Evolutionary conservation across 371 early-diverging fungal genomes (phyloP), one percentile per base, ranked within the genome.

Genomic region (Rhizopus sp.): DNA sequence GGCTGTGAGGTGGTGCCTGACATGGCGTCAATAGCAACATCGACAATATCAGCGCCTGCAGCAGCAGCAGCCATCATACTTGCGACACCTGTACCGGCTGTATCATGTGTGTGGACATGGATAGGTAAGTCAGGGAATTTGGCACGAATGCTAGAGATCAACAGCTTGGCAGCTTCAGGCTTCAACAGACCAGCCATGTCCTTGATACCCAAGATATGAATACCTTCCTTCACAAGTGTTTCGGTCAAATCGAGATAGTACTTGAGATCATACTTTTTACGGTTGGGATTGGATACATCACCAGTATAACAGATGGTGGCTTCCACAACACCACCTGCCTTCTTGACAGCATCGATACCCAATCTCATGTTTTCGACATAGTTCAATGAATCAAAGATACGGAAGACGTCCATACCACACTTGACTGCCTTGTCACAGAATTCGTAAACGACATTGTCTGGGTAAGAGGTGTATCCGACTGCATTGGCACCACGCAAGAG

Each of bases 171-270:
- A 7, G 95, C 94, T 16, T 83, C 75, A 12, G 97, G 97, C 77
- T 94, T 95, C 57, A 97, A 82, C 23, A 97, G 80, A 56, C 96
- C 97, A 50, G 97, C 97, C 97, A 97, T 97, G 66, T 97, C 97
- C 80, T 97, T 97, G 73, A 97, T 96, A 41, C 87, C 93, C 32
- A 97, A 70, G 59, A 97, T 89, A 60, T 97, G 95, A 69, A 95
- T 95, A 52, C 95, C 96, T 57, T 89, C 87, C 34, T 86, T 69
- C n/a, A 93, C 96, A 1, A 97, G 82, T 71, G 93, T 78, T 60
- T 89, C 88, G n/a, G 91, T 88, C 62, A 97, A 76, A 56, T 94
- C 85, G 52, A 97, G 69, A 69, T 94, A 97, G 84, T 97, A 97
- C 15, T 91, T 80, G 46, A 96, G 77, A 56, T 86, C 82, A 73